Conservation (phyloP, 192 early-diverging fungal species). For the Coemansia sp. region DNA sequence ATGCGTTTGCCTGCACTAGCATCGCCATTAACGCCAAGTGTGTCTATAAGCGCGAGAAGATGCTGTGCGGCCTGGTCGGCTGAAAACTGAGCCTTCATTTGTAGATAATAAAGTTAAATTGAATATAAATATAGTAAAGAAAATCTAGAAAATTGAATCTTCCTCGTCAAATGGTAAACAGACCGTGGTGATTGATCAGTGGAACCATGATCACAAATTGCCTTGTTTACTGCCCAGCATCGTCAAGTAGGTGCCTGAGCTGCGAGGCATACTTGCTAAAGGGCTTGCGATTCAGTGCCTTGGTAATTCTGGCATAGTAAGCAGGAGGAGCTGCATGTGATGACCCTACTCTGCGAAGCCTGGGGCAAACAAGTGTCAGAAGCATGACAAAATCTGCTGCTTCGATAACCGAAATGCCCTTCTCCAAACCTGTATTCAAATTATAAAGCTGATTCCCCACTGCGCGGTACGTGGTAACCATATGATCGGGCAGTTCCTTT, state of each 20-base stretch:
- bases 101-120: conserved; percentile 6
- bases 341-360: background rate
- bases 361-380: background rate
- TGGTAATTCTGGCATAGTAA: background rate
- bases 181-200: background rate
- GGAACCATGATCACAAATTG: background rate
- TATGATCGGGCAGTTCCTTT: background rate
- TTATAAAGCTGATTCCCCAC: background rate
- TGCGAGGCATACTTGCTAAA: background rate
- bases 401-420: background rate
- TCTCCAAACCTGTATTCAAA: background rate
- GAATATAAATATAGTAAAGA: background rate
- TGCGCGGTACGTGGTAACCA: background rate
- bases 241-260: background rate
- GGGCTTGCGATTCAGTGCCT: background rate
- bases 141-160: background rate
- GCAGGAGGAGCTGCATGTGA: background rate
- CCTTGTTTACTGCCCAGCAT: background rate
- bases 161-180: background rate
- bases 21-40: conserved; percentile 6
- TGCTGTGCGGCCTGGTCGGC: conserved; percentile 39
- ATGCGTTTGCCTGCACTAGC: background rate
- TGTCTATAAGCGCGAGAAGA: conserved; percentile 27
- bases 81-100: conserved; percentile 21
- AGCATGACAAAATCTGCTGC: background rate